Evolutionary conservation across 352 stramenopile genomes (phyloP).

Genomic region (Proteromonas lacertae): DNA sequence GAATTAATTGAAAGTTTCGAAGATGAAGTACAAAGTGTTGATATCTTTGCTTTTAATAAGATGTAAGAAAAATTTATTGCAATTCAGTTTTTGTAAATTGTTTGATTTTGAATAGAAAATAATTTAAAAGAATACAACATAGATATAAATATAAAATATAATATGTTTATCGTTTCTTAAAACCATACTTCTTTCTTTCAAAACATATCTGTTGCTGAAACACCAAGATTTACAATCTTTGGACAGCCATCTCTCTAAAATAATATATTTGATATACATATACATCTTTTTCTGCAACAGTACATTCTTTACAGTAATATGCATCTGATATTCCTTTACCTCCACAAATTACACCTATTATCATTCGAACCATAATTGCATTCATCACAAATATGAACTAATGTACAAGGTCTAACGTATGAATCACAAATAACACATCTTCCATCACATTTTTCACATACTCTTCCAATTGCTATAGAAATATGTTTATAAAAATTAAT

Average conservation of each 20-base stretch:
- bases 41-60: constrained; percentile 46
- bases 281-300: constrained; percentile 60
- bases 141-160: no score
- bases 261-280: constrained; percentile 1
- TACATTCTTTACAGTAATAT: constrained; percentile 97
- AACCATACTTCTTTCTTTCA: constrained; percentile 71
- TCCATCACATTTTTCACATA: constrained; percentile 96
- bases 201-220: constrained; percentile 68
- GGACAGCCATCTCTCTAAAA: constrained; percentile 73
- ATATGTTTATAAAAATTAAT: not conserved
- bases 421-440: constrained; percentile 98
- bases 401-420: constrained; percentile 57
- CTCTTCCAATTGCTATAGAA: constrained; percentile 38
- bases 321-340: constrained; percentile 82
- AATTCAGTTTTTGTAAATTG: not conserved
- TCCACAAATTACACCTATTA: constrained; percentile 64
- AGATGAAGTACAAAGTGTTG: constrained; percentile 36
- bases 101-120: no score
- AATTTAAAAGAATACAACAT: no score
- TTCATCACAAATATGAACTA: constrained; percentile 96
- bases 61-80: constrained; percentile 13
- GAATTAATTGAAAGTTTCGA: constrained; percentile 28
- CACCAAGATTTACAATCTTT: constrained; percentile 92
- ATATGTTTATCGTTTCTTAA: constrained; percentile 10
- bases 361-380: constrained; percentile 99